Percentiles rank a stretch among this genome's conserved stretches.
Conservation (phyloP, 108 stramenopile genomes). For the Seminavis robusta region DNA sequence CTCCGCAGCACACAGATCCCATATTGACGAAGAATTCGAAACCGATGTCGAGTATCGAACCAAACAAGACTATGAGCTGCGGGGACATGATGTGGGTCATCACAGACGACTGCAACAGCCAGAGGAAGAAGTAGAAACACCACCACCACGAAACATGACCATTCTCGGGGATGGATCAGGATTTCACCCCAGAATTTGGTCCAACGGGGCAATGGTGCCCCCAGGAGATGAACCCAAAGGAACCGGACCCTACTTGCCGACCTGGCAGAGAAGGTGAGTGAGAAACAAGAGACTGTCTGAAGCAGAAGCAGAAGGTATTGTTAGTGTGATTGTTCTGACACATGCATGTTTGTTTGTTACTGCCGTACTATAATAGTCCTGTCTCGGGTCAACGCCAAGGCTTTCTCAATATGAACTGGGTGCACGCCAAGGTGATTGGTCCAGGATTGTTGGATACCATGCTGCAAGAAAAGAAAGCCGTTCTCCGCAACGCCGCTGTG, state of each 20-base stretch:
- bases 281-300: not conserved
- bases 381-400: too few relatives aligned
- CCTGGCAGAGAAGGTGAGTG: not conserved
- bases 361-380: too few relatives aligned
- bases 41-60: not conserved
- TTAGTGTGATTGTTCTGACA: too few relatives aligned
- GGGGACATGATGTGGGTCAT: not conserved
- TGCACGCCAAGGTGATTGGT: too few relatives aligned
- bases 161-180: not conserved
- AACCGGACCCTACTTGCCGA: not conserved
- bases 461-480: not conserved
- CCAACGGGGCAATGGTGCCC: not conserved
- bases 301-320: not conserved
- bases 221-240: not conserved
- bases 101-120: not conserved
- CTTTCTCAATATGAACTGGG: too few relatives aligned
- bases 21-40: not conserved
- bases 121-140: too few relatives aligned
- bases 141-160: not conserved
- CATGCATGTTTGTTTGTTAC: too few relatives aligned
- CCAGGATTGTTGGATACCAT: too few relatives aligned
- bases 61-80: not conserved
- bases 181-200: not conserved
- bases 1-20: not conserved
- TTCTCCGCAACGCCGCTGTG: not conserved